phyloP scores from a whole-genome alignment of 2,329 filamentous ascomycete genomes.

The Diplocarpon mali region DNA sequence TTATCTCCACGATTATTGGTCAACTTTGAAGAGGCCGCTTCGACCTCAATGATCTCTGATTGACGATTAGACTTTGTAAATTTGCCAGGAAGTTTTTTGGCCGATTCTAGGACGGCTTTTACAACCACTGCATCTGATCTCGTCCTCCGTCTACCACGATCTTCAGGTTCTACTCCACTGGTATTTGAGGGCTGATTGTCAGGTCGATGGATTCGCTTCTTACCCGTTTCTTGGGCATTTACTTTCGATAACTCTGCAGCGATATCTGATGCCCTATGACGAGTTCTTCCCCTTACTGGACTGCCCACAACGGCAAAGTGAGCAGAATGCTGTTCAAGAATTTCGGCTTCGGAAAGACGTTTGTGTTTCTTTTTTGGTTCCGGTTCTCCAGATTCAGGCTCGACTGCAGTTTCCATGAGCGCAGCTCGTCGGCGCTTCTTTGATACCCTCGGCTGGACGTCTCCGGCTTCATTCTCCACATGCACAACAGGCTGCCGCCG shows the following conservation, averaged over 20 bases:
- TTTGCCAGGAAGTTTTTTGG: not conserved
- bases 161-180: not conserved
- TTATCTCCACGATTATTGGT: constrained; percentile 7
- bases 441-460: not conserved
- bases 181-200: constrained; percentile 2
- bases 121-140: not conserved
- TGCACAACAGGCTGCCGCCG: not conserved
- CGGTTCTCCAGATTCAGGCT: not conserved
- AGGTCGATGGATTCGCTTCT: constrained; percentile 7
- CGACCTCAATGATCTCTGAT: constrained; percentile 9
- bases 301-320: not conserved
- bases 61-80: constrained; percentile 1
- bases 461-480: not conserved
- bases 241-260: not conserved
- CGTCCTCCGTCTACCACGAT: not conserved
- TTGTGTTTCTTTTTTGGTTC: not conserved
- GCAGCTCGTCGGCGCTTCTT: constrained; percentile 7
- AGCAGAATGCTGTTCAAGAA: not conserved
- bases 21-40: constrained; percentile 18
- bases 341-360: not conserved
- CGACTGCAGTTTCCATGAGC: not conserved
- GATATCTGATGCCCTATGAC: constrained; percentile 1
- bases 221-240: constrained; percentile 2
- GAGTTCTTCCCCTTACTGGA: constrained; percentile 2
- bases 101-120: not conserved